A percentile compares a stretch with the other conserved stretches of the same genome.
Evolutionary conservation across 1,284 basidiomycete genomes (phyloP).

Genomic region (Mycosarcoma maydis): DNA sequence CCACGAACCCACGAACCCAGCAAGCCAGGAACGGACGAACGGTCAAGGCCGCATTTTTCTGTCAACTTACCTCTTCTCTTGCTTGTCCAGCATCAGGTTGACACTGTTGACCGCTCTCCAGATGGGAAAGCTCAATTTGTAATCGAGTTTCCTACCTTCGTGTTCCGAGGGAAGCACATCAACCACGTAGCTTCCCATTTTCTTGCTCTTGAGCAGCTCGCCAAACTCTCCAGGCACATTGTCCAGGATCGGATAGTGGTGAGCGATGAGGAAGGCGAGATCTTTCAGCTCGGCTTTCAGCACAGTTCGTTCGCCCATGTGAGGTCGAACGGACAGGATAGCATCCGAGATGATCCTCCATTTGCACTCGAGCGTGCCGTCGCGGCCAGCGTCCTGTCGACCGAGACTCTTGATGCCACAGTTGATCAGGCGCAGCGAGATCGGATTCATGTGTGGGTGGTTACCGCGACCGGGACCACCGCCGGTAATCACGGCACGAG

Average conservation of each 20-base stretch:
- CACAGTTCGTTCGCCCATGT: conserved; percentile 76
- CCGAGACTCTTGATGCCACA: conserved; percentile 84
- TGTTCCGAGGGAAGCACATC: conserved; percentile 57
- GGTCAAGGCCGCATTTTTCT: too few relatives aligned
- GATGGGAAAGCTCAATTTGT: conserved; percentile 56
- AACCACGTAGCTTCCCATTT: conserved; percentile 61
- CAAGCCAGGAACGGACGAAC: too few relatives aligned
- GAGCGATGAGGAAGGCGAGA: conserved; percentile 73
- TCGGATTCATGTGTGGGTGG: conserved; percentile 72
- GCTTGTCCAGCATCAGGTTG: conserved; percentile 67
- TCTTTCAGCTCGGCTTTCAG: conserved; percentile 73
- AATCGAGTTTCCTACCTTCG: conserved; percentile 48
- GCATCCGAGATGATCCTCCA: conserved; percentile 85
- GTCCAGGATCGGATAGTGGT: conserved; percentile 60
- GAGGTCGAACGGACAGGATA: conserved; percentile 81
- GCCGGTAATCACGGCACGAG: conserved; percentile 76
- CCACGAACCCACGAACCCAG: too few relatives aligned
- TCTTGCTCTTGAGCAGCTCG: conserved; percentile 39
- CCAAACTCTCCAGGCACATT: conserved; percentile 53
- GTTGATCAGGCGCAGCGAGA: conserved; percentile 84
- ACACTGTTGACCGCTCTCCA: conserved; percentile 63
- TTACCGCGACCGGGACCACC: conserved; percentile 71
- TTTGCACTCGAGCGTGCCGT: conserved; percentile 70
- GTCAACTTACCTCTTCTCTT: conserved; percentile 65
- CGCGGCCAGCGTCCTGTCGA: conserved; percentile 71